Conservation (phyloP, 78 protist species). For the Dictyostelium purpureum region DNA sequence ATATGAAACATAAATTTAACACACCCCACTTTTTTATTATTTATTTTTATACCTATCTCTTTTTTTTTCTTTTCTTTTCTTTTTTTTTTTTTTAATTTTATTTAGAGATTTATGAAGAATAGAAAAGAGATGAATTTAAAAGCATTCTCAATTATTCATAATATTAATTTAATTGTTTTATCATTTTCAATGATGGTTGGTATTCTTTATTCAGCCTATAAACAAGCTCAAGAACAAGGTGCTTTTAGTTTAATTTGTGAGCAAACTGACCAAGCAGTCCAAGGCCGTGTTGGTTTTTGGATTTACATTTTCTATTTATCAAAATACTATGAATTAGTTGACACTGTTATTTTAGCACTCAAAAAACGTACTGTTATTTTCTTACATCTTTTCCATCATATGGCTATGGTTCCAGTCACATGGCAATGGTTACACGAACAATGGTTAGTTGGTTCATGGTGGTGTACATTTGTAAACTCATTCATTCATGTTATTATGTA, state of each 20-base stretch:
- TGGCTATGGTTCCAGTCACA: slow-evolving; percentile 70
- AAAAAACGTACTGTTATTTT: slow-evolving; percentile 73
- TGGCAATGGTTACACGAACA: slow-evolving; percentile 51
- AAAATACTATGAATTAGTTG: slow-evolving; percentile 89
- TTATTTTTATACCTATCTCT: not conserved
- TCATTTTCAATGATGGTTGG: slow-evolving; percentile 64
- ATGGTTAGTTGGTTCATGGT: slow-evolving; percentile 59
- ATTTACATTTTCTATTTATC: slow-evolving; percentile 83
- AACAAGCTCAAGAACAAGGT: slow-evolving; percentile 50
- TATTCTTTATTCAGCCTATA: slow-evolving; percentile 53
- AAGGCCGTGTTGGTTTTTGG: slow-evolving; percentile 78
- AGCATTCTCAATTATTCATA: slow-evolving; percentile 60
- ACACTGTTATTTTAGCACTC: slow-evolving; percentile 88
- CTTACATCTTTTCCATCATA: slow-evolving; percentile 90
- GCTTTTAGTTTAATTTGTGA: slow-evolving; percentile 53
- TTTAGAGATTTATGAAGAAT: slow-evolving; percentile 57
- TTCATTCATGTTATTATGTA: slow-evolving; percentile 86
- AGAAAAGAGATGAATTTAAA: slow-evolving; percentile 41
- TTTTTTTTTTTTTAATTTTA: not conserved
- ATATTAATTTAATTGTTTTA: slow-evolving; percentile 51
- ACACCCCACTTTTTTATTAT: not conserved
- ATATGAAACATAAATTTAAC: not conserved
- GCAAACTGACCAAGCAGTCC: slow-evolving; percentile 23
- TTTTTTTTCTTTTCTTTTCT: not conserved
- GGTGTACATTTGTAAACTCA: slow-evolving; percentile 75